Evolutionary conservation across 1,139 yeast species (phyloP), one percentile per base, ranked within the genome.

Genomic region (Debaryomycetaceae sp.): DNA sequence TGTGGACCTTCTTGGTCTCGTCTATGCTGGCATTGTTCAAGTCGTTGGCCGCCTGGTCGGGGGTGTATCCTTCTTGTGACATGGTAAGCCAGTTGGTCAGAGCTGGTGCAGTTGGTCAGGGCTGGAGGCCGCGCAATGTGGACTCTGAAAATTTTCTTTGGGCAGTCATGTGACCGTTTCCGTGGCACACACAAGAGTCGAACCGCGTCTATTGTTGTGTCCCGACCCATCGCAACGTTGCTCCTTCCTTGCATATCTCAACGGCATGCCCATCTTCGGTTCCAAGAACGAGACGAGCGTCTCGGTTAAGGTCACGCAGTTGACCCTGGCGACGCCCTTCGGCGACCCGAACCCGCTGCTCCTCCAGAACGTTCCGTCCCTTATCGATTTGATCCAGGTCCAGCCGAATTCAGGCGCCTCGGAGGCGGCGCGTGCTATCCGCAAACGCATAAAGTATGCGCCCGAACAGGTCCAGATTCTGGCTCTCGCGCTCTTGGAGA

Each of bases 381-480:
- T 64, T 23, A 40, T 64, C 18, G 55, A 61, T 16, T 47, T 64
- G 33, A 62, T 64, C 35, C 50, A 54, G 33, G 41, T 62, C 25
- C 71, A 63, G 44, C 54, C 56, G 1, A 6, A 7, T 73, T 73
- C 48, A 14, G 67, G 92, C 1, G 73, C 85, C 2, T 57, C 64
- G 8, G 97, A 87, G 51, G 92, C 94, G 2, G 96, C 96, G 1
- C 63, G 97, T 30, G 93, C 95, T 1, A 61, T 90, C 23, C 68
- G 98, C 30, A 90, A 90, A 59, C 75, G 77, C 47, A 61, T 90
- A 49, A 90, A 90, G 55, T 81, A 90, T 49, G 97, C 97, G n/a
- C 51, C 49, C 15, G 49, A 55, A 2, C 60, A 60, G 19, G 77
- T 74, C 37, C 90, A 80, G 46, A 40, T 68, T 30, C 65, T 81